Evolutionary conservation across 352 stramenopile genomes (phyloP), one percentile per base, ranked within the genome.

Genomic region (Blastocystis sp.): DNA sequence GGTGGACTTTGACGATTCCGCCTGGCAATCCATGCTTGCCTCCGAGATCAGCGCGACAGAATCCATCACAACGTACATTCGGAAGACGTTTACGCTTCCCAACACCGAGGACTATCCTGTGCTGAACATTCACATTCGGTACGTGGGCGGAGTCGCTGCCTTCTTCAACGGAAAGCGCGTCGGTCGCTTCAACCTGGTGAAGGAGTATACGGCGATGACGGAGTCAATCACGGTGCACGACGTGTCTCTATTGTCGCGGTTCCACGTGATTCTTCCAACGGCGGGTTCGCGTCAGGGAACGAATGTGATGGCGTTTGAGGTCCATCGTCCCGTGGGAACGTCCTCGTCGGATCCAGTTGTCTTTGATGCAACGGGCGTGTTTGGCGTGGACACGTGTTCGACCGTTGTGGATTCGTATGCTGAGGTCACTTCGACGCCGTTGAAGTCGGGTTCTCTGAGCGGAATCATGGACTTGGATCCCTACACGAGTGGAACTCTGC

Each of bases 331-430:
- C 21, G 38, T 51, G 29, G 61, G 51, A 21, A 73, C 61, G 4
- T 73, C 61, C 21, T 51, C 61, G 16, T 14, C 34, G 29, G 4
- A 24, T 29, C 34, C 32, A 24, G 61, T 73, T 0, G 36, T 42
- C 11, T 73, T 73, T 36, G 29, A 73, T 46, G 44, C 67, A 9
- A 78, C 67, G 3, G 67, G 67, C 29, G 67, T 78, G 36, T 78
- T 78, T 56, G 67, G 40, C 14, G 67, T 78, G 24, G 53, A 59
- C 34, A 40, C 56, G n/a, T 78, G 67, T 34, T 78, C 67, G 29
- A 61, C 53, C 27, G 44, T 78, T 2, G 34, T 49, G 14, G 67
- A 78, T 46, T 61, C 67, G n/a, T 63, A 57, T 24, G 4, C 44
- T 16, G n/a, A 14, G 11, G 14, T 59, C 16, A 61, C 3, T 44